phyloP scores from a whole-genome alignment of 2,329 filamentous ascomycete genomes.

The Chaetomiaceae sp. region DNA sequence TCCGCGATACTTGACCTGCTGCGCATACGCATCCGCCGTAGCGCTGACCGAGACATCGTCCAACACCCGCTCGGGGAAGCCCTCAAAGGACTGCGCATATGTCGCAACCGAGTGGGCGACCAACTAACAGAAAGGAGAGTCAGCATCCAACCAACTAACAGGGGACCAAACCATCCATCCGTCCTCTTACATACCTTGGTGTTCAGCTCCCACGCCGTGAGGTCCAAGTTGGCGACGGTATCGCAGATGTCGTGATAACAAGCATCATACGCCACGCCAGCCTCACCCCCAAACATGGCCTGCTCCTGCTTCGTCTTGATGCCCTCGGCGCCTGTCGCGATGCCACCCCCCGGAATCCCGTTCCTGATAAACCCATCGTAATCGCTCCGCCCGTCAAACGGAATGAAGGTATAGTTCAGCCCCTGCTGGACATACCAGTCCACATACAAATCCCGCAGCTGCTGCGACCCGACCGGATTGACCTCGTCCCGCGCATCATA shows the following conservation, averaged over 20 bases:
- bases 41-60: not conserved
- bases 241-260: conserved; percentile 62
- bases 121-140: conserved; percentile 36
- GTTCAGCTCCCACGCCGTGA: conserved; percentile 57
- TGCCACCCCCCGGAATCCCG: conserved; percentile 68
- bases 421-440: conserved; percentile 60
- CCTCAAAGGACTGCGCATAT: conserved; percentile 60
- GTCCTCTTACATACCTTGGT: conserved; percentile 44
- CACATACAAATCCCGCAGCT: conserved; percentile 63
- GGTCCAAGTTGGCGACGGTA: conserved; percentile 51
- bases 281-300: conserved; percentile 64
- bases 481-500: conserved; percentile 68
- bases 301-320: conserved; percentile 66
- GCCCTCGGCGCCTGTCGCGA: conserved; percentile 73
- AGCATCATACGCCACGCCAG: conserved; percentile 54
- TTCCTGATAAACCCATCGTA: conserved; percentile 72
- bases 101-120: conserved; percentile 71
- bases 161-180: conserved; percentile 19
- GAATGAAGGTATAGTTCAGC: conserved; percentile 63
- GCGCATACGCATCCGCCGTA: not conserved
- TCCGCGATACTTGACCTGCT: not conserved
- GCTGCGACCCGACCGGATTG: conserved; percentile 65
- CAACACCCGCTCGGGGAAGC: conserved; percentile 52
- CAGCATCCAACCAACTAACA: not conserved
- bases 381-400: conserved; percentile 75